Evolutionary conservation across 257 asterid species (phyloP).

Genomic region (Gentiana macrophylla): DNA sequence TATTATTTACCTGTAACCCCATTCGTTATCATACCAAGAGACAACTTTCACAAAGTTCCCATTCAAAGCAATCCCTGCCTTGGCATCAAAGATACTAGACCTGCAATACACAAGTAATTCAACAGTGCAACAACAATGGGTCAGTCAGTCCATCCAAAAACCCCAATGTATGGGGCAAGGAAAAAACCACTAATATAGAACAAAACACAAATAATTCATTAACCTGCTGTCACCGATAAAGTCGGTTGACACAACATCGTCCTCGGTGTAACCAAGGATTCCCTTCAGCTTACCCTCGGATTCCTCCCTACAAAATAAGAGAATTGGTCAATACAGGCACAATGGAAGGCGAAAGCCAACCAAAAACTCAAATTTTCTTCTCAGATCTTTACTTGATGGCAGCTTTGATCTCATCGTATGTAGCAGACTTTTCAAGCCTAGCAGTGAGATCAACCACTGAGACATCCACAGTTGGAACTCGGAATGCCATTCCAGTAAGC

Average conservation of each 20-base stretch:
- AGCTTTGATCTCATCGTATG: conserved; percentile 70
- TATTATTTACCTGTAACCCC: conserved; percentile 71
- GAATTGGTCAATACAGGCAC: not conserved
- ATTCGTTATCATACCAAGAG: conserved; percentile 85
- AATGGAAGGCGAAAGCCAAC: too few species aligned
- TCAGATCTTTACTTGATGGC: conserved; percentile 58
- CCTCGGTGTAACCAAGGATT: conserved; percentile 83
- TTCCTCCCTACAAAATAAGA: conserved; percentile 43
- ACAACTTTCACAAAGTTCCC: conserved; percentile 61
- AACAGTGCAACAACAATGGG: not conserved
- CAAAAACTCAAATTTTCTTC: not conserved
- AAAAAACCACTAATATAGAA: not conserved
- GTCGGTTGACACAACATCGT: conserved; percentile 86
- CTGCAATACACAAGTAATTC: conserved; percentile 21
- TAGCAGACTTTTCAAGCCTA: conserved; percentile 59
- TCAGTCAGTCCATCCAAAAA: not conserved
- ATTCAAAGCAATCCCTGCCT: conserved; percentile 86
- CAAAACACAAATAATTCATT: not conserved
- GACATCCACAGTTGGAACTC: conserved; percentile 89
- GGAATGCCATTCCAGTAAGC: conserved; percentile 92
- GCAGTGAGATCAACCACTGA: conserved; percentile 83
- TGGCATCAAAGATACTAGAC: conserved; percentile 84
- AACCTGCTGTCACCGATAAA: conserved; percentile 85
- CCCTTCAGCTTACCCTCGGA: conserved; percentile 80
- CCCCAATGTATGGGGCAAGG: not conserved